Conservation (phyloP, 2,329 filamentous ascomycete genomes). For the Aspergillus hiratsukae region DNA sequence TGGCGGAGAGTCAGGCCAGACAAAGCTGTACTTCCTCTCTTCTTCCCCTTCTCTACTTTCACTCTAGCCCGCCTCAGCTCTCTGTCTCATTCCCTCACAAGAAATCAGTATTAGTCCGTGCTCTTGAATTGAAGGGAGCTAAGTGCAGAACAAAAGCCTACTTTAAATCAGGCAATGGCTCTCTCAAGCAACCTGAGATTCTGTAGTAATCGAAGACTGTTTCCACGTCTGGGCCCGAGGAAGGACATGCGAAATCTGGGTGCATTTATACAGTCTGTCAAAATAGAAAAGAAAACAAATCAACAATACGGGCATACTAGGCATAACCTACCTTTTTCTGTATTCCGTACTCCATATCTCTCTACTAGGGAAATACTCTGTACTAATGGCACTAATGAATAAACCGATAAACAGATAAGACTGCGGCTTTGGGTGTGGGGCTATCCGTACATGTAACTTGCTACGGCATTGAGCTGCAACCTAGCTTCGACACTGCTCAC, state of each 20-base stretch:
- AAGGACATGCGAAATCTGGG: neutral
- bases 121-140: constrained; percentile 2
- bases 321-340: neutral
- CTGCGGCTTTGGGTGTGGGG: constrained; percentile 3
- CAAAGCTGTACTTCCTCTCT: neutral
- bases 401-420: constrained; percentile 1
- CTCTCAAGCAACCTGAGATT: neutral
- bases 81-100: neutral
- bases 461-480: constrained; percentile 2
- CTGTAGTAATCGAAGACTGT: neutral
- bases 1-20: neutral
- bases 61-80: neutral
- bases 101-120: neutral
- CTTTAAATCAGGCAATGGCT: neutral
- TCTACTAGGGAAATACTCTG: neutral
- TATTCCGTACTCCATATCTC: neutral
- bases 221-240: neutral
- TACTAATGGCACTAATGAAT: neutral
- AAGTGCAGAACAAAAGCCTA: neutral
- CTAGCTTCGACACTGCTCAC: constrained; percentile 4
- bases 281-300: neutral
- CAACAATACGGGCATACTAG: neutral
- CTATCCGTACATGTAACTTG: constrained; percentile 9
- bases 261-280: neutral
- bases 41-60: neutral